phyloP scores from a whole-genome alignment of 495 filamentous ascomycete species.

The Tuber brumale region DNA sequence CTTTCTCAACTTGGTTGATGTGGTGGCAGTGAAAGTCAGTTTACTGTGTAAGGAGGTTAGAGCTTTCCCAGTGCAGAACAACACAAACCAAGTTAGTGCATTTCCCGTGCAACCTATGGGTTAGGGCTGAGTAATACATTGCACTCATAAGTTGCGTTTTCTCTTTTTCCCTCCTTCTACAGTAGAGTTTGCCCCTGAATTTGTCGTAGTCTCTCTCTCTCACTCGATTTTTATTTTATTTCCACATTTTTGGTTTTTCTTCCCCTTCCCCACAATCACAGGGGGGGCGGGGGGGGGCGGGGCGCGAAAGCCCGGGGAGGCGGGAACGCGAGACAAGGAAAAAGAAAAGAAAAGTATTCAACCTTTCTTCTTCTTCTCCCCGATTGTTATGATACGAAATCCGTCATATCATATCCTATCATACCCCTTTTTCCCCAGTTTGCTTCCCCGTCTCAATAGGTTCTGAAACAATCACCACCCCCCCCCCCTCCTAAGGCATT shows the following conservation, averaged over 20 bases:
- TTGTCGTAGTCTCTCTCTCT: neutral
- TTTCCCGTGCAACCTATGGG: neutral
- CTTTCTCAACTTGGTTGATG: neutral
- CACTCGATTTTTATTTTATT: neutral
- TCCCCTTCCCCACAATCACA: neutral
- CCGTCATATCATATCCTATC: neutral
- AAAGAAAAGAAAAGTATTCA: neutral
- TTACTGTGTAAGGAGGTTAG: neutral
- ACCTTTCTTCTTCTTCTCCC: neutral
- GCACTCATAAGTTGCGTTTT: too few species aligned
- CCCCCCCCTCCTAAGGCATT: neutral
- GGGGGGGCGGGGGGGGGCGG: neutral
- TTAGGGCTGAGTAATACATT: neutral
- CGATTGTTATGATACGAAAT: neutral
- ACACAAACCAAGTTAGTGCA: neutral
- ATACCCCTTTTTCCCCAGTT: neutral
- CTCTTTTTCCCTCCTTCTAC: neutral
- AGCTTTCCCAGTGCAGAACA: neutral
- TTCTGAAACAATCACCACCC: neutral
- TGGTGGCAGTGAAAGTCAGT: neutral
- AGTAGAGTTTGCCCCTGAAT: constrained; percentile 3
- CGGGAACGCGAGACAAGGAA: neutral
- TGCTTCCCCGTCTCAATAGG: neutral
- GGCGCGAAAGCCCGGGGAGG: neutral
- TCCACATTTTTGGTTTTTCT: neutral